phyloP scores from a whole-genome alignment of 129 eudicot genomes.

The Sambucus nigra region DNA sequence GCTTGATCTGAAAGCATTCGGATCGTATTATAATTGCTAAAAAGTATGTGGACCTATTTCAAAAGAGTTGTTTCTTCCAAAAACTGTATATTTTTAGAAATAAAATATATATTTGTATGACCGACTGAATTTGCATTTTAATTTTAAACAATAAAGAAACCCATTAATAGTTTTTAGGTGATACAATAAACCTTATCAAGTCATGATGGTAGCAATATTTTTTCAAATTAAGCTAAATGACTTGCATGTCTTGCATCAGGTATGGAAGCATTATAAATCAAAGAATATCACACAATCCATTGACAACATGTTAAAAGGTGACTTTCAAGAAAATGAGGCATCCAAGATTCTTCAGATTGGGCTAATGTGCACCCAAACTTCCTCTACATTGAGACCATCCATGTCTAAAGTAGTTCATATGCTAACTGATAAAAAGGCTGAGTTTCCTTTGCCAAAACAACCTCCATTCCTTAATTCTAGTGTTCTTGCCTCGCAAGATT shows the following conservation, averaged over 20 bases:
- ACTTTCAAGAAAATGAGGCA: constrained; percentile 12
- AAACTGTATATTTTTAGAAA: no score
- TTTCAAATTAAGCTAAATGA: no score
- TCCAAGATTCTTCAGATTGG: constrained; percentile 5
- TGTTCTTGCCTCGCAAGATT: not conserved
- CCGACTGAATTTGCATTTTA: no score
- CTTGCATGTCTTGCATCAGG: constrained; percentile 7
- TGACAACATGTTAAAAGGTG: not conserved
- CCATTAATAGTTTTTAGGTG: no score
- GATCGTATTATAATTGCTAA: no score
- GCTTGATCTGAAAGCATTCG: no score
- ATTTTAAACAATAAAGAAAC: no score
- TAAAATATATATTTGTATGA: no score
- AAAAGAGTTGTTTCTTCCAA: no score
- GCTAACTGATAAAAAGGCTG: not conserved
- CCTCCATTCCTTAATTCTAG: constrained; percentile 14
- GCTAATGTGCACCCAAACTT: constrained; percentile 12
- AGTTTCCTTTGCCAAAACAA: constrained; percentile 5
- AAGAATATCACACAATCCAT: not conserved
- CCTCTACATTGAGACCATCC: constrained; percentile 2
- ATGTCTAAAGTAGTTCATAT: constrained; percentile 11
- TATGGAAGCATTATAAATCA: constrained; percentile 12
- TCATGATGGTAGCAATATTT: no score
- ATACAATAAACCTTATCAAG: no score
- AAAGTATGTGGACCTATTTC: no score